Base-by-base conservation (phyloP, 768 basidiomycete genomes). In the Boletus vermiculosoides region DNA sequence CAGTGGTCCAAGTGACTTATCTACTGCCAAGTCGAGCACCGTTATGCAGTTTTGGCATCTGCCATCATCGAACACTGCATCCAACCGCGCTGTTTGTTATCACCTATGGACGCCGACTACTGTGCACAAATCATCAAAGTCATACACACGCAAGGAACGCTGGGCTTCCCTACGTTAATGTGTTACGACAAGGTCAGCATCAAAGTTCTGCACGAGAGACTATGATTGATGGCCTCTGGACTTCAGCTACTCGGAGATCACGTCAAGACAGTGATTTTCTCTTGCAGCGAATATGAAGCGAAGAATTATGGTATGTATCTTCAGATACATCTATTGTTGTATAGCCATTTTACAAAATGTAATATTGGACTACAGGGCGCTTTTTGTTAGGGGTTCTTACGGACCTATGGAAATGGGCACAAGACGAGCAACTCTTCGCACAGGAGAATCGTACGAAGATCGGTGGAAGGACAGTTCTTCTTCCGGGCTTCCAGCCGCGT, bases 71-170 rank as follows among this genome's bases (percentile, higher is more conserved):
- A 97, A 67, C 85, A 96, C 66, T 98, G 97, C 69, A 85, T 99
- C 58, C 88, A 91, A 66, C 96, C 97, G 12, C 85, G 97, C 30
- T 90, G 88, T 61, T 76, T 98, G 40, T 76, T 98, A n/a, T 96
- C 96, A 0, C 94, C 94, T 0, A 92, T 94, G 84, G 97, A 99
- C 71, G 96, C 97, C 25, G 89, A 96, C 54, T 99, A 87, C 63
- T 94, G 93, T 55, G 88, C 92, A 3, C 90, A 92, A 62, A 88
- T 98, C 66, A 89, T 98, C 70, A 89, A 89, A 67, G 80, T 88
- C 15, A 77, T 98, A 58, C 97, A 99, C 63, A 80, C 83, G 15
- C 83, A 88, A 68, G 94, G 92, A n/a, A 95, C 95, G 0, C 84
- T 86, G 10, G 88, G 88, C 2, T 99, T 98, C 71, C 86, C 88